Evolutionary conservation across 108 stramenopile species (phyloP), one percentile per base, ranked within the genome.

Genomic region (Cyclotella choctawhatcheeana): DNA sequence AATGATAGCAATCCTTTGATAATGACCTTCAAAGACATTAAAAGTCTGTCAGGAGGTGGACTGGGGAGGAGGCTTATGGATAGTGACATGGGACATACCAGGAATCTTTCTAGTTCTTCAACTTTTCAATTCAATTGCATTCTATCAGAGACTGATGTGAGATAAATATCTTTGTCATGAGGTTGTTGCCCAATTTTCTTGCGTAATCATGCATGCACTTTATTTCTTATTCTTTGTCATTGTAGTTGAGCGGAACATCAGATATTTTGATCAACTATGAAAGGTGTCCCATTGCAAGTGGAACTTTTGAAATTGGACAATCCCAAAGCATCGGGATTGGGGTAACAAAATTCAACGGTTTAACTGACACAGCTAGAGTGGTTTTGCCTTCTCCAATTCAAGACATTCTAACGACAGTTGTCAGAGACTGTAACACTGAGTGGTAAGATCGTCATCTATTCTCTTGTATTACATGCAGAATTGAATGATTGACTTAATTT

Each of bases 371-470:
- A 22, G 67, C 33, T 2, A n/a, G 14, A 54, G 37, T 55, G 26
- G n/a, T 40, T 35, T n/a, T 67, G 13, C 67, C 67, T n/a, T 25
- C 21, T 35, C 67, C 64, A n/a, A 48, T 48, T n/a, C 47, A 48
- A 48, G 47, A 48, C 47, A n/a, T n/a, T n/a, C 47, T 48, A 4
- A 48, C 47, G 17, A 17, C 47, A n/a, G 17, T 48, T 4, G 47
- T 48, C 47, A 10, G 8, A n/a, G 17, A n/a, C 18, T 17, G 47
- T 48, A n/a, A 54, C 27, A 26, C 53, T 54, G 12, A 54, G 22
- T 54, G 53, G 53, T 54, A 50, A 4, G 48, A n/a, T 20, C 4
- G 48, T 4, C n/a, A n/a, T 4, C 48, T 50, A 10, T 20, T 18
- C 18, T 18, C 18, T 7, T 4, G 6, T 4, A 50, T 3, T 20